Conservation (phyloP, 306 rosid genomes). For the Carpinus fangiana region DNA sequence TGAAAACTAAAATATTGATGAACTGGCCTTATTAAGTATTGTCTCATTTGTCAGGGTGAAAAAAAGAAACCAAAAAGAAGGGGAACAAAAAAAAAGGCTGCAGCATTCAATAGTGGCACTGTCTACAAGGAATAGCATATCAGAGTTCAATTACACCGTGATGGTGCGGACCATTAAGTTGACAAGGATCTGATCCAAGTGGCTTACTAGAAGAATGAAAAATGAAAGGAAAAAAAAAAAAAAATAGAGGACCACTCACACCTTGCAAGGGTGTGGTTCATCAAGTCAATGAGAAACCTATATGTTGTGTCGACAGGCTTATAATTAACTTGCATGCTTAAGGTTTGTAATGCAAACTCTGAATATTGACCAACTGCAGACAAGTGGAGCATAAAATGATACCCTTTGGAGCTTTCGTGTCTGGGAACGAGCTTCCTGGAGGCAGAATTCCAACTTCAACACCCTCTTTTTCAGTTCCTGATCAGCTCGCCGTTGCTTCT, state of each 20-base stretch:
- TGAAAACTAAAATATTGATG: not conserved
- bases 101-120: not conserved
- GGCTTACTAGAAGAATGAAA: not conserved
- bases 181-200: constrained; percentile 6
- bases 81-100: not conserved
- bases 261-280: not conserved
- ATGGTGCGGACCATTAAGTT: not conserved
- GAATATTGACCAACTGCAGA: not conserved
- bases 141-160: not conserved
- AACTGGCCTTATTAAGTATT: not conserved
- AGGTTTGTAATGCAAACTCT: not conserved
- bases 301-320: not conserved
- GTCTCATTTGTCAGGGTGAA: not conserved
- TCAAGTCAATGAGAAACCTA: not conserved
- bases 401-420: constrained; percentile 97
- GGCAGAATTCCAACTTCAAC: constrained; percentile 87
- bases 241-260: not conserved
- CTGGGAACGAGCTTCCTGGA: constrained; percentile 92
- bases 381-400: constrained; percentile 18
- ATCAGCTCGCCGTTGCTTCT: constrained; percentile 89
- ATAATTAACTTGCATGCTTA: not conserved
- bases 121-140: not conserved
- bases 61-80: not conserved
- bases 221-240: no score
- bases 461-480: constrained; percentile 95